These are phyloP conservation scores for Colletotrichum shisoi DNA, from an alignment of 2,329 filamentous ascomycete species.

Conservation along the genomic window DNA sequence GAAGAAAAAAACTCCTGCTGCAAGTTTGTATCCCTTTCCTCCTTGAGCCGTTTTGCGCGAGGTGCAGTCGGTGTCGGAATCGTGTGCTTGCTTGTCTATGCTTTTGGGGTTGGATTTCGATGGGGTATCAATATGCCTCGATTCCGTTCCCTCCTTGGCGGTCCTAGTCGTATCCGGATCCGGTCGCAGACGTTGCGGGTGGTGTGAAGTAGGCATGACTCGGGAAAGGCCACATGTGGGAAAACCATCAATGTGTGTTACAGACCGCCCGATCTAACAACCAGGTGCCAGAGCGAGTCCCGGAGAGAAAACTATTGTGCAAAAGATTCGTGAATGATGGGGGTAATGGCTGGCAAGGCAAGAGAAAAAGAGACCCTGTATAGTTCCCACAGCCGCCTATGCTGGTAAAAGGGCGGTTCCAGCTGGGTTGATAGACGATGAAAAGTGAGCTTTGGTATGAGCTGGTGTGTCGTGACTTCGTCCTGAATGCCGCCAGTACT, in stretches of 20 bases:
- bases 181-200: slow-evolving; percentile 37
- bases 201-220: slow-evolving; percentile 41
- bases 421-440: slow-evolving; percentile 35
- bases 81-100: slow-evolving; percentile 37
- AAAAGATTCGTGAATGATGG: slow-evolving; percentile 33
- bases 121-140: slow-evolving; percentile 41
- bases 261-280: slow-evolving; percentile 38
- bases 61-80: slow-evolving; percentile 33
- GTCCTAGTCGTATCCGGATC: slow-evolving; percentile 36
- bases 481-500: slow-evolving; percentile 40
- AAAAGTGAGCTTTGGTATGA: slow-evolving; percentile 39
- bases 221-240: slow-evolving; percentile 38
- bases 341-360: slow-evolving; percentile 28
- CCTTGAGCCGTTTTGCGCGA: slow-evolving; percentile 25
- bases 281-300: slow-evolving; percentile 29
- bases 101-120: slow-evolving; percentile 36
- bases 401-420: slow-evolving; percentile 33
- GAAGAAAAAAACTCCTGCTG: slow-evolving; percentile 31
- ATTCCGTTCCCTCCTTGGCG: slow-evolving; percentile 38
- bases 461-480: slow-evolving; percentile 41
- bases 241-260: slow-evolving; percentile 39
- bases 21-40: slow-evolving; percentile 21
- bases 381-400: slow-evolving; percentile 35
- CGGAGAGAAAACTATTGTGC: slow-evolving; percentile 36
- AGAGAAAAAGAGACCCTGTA: slow-evolving; percentile 32